Percentiles rank a stretch among this genome's conserved stretches.
phyloP scores from a whole-genome alignment of 2,329 filamentous ascomycete genomes.

The Trichoderma sp. region DNA sequence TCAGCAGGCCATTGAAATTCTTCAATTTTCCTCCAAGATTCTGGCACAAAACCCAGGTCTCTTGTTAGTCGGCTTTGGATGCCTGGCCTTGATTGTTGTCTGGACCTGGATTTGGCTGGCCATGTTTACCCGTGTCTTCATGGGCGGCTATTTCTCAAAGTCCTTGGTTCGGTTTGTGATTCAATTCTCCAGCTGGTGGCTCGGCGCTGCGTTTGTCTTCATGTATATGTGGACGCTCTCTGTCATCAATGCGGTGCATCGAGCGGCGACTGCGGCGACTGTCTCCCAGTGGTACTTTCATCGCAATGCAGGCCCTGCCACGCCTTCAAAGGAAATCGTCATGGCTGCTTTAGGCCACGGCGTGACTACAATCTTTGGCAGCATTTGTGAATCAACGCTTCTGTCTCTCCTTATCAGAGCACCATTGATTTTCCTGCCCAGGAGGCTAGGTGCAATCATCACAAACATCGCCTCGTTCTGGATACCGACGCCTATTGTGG shows the following conservation, averaged over 20 bases:
- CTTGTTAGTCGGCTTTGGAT: constrained; percentile 76
- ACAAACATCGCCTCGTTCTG: constrained; percentile 74
- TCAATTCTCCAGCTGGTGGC: constrained; percentile 87
- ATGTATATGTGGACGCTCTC: constrained; percentile 95
- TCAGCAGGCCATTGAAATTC: constrained; percentile 77
- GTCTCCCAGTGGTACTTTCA: constrained; percentile 99
- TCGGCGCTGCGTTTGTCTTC: constrained; percentile 86
- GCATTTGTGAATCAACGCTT: constrained; percentile 84
- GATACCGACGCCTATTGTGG: constrained; percentile 79
- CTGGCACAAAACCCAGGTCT: constrained; percentile 81
- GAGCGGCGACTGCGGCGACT: constrained; percentile 87
- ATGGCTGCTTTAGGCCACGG: constrained; percentile 79
- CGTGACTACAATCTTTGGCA: constrained; percentile 83
- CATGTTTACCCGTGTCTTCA: constrained; percentile 95
- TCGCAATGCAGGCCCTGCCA: constrained; percentile 74
- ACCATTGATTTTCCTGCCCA: constrained; percentile 79
- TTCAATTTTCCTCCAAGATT: constrained; percentile 90
- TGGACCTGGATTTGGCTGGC: constrained; percentile 97
- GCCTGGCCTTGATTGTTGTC: constrained; percentile 69
- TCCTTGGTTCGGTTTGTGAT: constrained; percentile 69
- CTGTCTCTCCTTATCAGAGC: constrained; percentile 77
- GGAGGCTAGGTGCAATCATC: constrained; percentile 62
- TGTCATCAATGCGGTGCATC: constrained; percentile 83
- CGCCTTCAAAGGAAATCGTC: constrained; percentile 78
- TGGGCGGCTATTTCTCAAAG: constrained; percentile 79